Percentiles rank a stretch among this genome's conserved stretches.
Evolutionary conservation across 2,329 filamentous ascomycete species (phyloP).

Genomic region (Fusarium sp.): DNA sequence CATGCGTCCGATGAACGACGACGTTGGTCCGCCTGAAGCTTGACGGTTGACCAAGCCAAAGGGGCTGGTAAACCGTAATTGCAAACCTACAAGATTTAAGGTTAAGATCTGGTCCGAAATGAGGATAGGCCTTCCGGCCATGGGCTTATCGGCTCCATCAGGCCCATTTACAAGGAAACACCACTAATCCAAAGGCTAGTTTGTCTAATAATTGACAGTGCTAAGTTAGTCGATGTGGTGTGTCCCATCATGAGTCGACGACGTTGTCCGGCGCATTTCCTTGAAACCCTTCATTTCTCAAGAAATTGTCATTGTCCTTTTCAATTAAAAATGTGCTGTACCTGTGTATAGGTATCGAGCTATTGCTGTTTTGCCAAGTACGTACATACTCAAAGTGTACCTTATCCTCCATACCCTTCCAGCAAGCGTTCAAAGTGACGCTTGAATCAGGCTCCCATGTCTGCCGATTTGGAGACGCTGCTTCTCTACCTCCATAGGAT

Average conservation of each 20-base stretch:
- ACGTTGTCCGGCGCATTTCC: not conserved
- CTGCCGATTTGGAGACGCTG: not conserved
- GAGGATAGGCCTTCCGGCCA: slow-evolving; percentile 15
- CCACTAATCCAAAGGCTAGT: not conserved
- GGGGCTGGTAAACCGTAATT: slow-evolving; percentile 16
- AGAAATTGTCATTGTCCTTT: slow-evolving; percentile 34
- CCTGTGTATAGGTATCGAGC: slow-evolving; percentile 29
- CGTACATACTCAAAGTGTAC: slow-evolving; percentile 39
- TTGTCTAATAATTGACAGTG: slow-evolving; percentile 12
- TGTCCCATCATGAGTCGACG: slow-evolving; percentile 12
- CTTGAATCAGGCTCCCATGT: not conserved
- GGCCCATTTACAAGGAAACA: not conserved
- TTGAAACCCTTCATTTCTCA: slow-evolving; percentile 18
- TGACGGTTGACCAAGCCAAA: not conserved
- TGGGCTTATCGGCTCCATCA: not conserved
- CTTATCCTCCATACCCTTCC: slow-evolving; percentile 15
- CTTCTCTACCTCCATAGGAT: slow-evolving; percentile 9
- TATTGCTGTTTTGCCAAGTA: slow-evolving; percentile 40
- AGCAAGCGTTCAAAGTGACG: slow-evolving; percentile 2
- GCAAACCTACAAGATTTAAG: slow-evolving; percentile 7
- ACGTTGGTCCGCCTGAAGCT: slow-evolving; percentile 2
- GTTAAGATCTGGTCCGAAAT: slow-evolving; percentile 27
- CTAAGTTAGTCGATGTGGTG: slow-evolving; percentile 1
- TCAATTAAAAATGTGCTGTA: slow-evolving; percentile 38
- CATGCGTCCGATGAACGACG: slow-evolving; percentile 4